Base-by-base conservation (phyloP, 306 rosid genomes). In the Cucurbita moschata region DNA sequence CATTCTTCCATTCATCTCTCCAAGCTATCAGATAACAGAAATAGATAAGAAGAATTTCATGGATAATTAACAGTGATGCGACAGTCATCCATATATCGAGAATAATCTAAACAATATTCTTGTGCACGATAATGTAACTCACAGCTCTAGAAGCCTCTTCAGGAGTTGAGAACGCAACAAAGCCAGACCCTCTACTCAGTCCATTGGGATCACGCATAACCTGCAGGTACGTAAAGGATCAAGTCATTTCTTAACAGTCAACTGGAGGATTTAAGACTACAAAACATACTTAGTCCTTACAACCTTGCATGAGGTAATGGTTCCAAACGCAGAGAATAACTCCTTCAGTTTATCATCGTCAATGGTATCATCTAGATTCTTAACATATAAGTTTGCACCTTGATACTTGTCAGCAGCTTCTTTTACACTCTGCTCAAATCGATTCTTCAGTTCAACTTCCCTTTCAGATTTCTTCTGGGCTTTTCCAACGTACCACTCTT, bases 121-220 rank as follows among this genome's bases (percentile, higher is more conserved):
- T 14, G 47, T 15, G 74, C 26, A 15, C 59, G 51, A 35, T 40
- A 74, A 19, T 44, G 65, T 23, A 42, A 87, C 96, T 85, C 88
- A 93, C 98, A 42, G 98, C 98, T 87, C 92, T 87, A 52, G 93
- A 82, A 71, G 98, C 98, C 82, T 94, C 98, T 85, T 94, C 98
- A 26, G 97, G 88, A 84, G 95, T 87, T 3, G 98, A 86, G 78
- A 90, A 94, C 72, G 98, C 97, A 78, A 94, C 97, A 83, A 94
- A 94, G 18, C 97, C 98, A 0, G 98, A 94, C 52, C 98, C 98
- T 72, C 96, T 86, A 73, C 98, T 94, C 12, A 89, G 40, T 78
- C 98, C 98, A 68, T 79, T 94, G n/a, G 97, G 97, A 77, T 94
- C 98, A 78, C 86, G 86, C 98, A 94, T 94, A 68, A 94, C 96